These are phyloP conservation scores for Oenanthe javanica DNA, from an alignment of 140 eudicot genomes.

Conservation along the genomic window DNA sequence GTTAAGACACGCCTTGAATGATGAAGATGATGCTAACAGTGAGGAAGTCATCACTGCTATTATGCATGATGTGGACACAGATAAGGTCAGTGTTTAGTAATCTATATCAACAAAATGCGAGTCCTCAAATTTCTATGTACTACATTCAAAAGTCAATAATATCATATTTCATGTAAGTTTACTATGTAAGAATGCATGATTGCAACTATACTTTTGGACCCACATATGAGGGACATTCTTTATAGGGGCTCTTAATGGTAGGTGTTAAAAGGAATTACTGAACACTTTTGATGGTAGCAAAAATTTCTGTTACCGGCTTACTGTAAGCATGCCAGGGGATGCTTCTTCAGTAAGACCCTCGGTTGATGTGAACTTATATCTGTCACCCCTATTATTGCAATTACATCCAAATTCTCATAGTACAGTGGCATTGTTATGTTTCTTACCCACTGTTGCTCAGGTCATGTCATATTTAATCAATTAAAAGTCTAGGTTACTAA, in stretches of 20 bases:
- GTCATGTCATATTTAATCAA: background rate
- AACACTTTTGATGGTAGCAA: background rate
- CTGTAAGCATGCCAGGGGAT: background rate
- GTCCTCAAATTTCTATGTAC: background rate
- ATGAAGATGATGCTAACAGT: slow-evolving; percentile 25
- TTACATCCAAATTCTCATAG: background rate
- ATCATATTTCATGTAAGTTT: background rate
- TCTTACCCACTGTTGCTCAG: background rate
- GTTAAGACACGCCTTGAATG: slow-evolving; percentile 19
- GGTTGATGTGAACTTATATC: background rate
- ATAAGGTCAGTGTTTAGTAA: slow-evolving; percentile 18
- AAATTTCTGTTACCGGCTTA: background rate
- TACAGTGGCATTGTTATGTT: background rate
- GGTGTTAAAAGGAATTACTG: background rate
- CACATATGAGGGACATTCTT: background rate
- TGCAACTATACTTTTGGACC: background rate
- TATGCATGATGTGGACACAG: slow-evolving; percentile 30
- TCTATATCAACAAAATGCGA: background rate
- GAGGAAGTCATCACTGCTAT: slow-evolving; percentile 28
- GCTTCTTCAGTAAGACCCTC: background rate
- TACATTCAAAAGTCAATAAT: background rate
- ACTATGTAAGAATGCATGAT: background rate
- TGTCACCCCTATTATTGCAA: background rate
- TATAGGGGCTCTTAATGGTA: background rate
- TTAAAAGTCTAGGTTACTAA: background rate